A percentile compares a stretch with the other conserved stretches of the same genome.
phyloP scores from a whole-genome alignment of 306 rosid species.

The Aeschynomene evenia region DNA sequence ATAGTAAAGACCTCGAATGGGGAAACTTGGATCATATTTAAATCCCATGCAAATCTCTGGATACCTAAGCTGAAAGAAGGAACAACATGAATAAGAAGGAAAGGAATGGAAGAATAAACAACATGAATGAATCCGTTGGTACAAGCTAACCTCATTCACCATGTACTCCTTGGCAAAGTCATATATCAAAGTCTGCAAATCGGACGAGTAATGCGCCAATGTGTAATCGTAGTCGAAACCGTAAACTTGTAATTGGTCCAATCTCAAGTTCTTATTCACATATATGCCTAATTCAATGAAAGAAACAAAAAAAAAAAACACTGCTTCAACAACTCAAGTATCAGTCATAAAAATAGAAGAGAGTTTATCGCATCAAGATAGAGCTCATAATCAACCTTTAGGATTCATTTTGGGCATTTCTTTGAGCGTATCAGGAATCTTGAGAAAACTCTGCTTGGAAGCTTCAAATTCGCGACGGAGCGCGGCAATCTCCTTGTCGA shows the following conservation, averaged over 20 bases:
- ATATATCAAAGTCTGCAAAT: conserved; percentile 86
- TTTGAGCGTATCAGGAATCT: conserved; percentile 61
- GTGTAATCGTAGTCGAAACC: conserved; percentile 98
- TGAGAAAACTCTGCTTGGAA: conserved; percentile 61
- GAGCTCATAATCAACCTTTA: conserved; percentile 68
- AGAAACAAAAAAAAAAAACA: neutral
- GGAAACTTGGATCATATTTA: conserved; percentile 79
- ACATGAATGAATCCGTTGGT: neutral
- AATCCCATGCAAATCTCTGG: conserved; percentile 76
- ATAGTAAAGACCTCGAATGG: conserved; percentile 88
- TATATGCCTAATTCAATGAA: conserved; percentile 64
- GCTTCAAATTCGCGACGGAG: conserved; percentile 66
- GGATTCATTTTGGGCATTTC: conserved; percentile 83
- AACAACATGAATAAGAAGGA: conserved; percentile 19
- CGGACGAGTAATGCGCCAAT: conserved; percentile 79
- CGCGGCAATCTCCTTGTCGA: conserved; percentile 47
- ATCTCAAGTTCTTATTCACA: conserved; percentile 76
- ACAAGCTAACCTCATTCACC: conserved; percentile 76
- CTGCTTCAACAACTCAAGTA: neutral
- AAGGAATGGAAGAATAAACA: conserved; percentile 21
- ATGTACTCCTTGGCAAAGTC: conserved; percentile 86
- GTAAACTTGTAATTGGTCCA: conserved; percentile 80
- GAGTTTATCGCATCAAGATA: neutral
- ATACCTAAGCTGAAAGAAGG: conserved; percentile 72
- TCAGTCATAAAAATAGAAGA: neutral